phyloP scores from a whole-genome alignment of 371 early-diverging fungal species.

The Batrachochytrium dendrobatidis region DNA sequence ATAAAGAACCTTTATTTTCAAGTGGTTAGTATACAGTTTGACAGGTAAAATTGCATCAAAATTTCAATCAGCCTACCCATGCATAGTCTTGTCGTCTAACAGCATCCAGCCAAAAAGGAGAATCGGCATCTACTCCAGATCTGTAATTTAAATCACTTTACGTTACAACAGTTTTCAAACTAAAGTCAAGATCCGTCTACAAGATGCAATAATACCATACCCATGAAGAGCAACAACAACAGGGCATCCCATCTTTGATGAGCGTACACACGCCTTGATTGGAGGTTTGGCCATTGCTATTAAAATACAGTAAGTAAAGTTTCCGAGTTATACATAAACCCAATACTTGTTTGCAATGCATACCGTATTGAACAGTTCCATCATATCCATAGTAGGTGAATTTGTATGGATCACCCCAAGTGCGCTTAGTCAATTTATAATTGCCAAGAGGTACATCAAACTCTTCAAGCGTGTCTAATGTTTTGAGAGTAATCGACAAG shows the following conservation, averaged over 20 bases:
- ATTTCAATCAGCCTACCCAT: conserved; percentile 38
- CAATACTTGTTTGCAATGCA: conserved; percentile 26
- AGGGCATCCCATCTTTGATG: conserved; percentile 33
- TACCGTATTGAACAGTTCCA: conserved; percentile 52
- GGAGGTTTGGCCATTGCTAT: conserved; percentile 47
- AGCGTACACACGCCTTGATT: conserved; percentile 22
- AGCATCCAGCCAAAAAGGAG: conserved; percentile 49
- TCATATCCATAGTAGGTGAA: conserved; percentile 63
- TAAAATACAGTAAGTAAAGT: not conserved
- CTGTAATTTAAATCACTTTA: conserved; percentile 11
- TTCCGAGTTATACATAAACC: conserved; percentile 12
- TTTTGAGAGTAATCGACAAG: conserved; percentile 17
- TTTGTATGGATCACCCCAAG: conserved; percentile 40
- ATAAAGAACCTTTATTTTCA: conserved; percentile 19
- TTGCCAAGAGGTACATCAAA: conserved; percentile 19
- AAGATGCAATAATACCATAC: conserved; percentile 14
- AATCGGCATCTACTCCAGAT: conserved; percentile 48
- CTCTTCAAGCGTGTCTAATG: conserved; percentile 12
- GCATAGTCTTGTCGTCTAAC: conserved; percentile 39
- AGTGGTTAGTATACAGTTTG: not conserved
- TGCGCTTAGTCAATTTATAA: conserved; percentile 4
- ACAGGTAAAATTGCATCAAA: not conserved
- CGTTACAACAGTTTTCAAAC: not conserved
- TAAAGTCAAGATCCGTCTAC: not conserved
- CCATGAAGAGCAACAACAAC: conserved; percentile 64